These are phyloP conservation scores for Boehmeria nivea DNA, from an alignment of 306 rosid genomes.

Conservation along the genomic window DNA sequence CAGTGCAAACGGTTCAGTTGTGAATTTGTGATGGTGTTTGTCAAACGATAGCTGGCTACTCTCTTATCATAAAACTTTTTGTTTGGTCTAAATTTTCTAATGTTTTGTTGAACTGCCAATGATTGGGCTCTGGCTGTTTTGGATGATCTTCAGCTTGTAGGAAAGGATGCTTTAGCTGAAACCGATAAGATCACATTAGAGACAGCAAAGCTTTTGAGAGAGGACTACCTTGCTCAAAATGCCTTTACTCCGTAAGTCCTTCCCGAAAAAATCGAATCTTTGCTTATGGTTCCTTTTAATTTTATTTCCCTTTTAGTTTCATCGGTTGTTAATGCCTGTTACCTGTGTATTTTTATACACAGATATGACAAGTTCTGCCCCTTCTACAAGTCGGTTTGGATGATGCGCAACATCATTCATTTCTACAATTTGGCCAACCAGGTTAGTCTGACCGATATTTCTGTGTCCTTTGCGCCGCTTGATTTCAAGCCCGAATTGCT, in stretches of 20 bases:
- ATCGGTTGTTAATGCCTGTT: not conserved
- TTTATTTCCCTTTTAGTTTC: too few relatives aligned
- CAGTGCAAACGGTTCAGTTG: too few relatives aligned
- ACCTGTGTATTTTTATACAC: slow-evolving; percentile 18
- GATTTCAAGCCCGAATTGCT: not conserved
- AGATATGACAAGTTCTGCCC: slow-evolving; percentile 99
- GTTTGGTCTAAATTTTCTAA: too few relatives aligned
- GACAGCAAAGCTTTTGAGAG: slow-evolving; percentile 99
- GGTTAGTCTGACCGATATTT: slow-evolving; percentile 28
- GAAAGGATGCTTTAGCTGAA: slow-evolving; percentile 99
- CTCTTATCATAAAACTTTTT: too few relatives aligned
- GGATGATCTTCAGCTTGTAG: slow-evolving; percentile 71
- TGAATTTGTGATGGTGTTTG: too few relatives aligned
- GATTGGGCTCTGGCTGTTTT: not conserved
- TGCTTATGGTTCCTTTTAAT: not conserved
- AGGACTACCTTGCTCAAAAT: slow-evolving; percentile 99
- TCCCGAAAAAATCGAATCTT: too few relatives aligned
- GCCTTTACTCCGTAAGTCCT: slow-evolving; percentile 96
- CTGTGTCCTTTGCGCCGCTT: not conserved
- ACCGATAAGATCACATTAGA: slow-evolving; percentile 94
- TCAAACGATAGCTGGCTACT: not conserved
- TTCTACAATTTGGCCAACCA: slow-evolving; percentile 96
- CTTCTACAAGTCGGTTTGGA: slow-evolving; percentile 99
- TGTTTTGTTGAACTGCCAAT: not conserved
- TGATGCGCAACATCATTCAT: slow-evolving; percentile 99